Base-by-base conservation (phyloP, 257 asterid species). In the Catharanthus roseus region DNA sequence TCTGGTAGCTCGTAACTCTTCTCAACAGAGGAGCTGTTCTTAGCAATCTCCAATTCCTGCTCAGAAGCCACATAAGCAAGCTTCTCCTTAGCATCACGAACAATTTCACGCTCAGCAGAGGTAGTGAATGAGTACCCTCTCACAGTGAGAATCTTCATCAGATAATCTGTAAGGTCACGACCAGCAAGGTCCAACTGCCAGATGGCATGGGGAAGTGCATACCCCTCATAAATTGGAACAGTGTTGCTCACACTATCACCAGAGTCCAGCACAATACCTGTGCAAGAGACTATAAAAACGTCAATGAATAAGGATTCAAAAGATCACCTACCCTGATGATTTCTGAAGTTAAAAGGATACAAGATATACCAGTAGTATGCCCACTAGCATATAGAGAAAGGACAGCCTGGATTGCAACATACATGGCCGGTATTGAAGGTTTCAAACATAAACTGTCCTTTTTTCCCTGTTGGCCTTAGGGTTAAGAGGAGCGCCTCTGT, bases 311-410 rank as follows among this genome's bases (percentile, higher is more conserved):
- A 24, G 9, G 0, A 47, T 2, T 39, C 18, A 21, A 16, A 49
- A 50, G 15, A 44, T 63, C 62, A 0, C 29, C n/a, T 47, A 54
- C 21, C 21, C 21, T 28, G n/a, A 28, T 54, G 1, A 16, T 10
- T 53, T 28, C 10, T 50, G 39, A 26, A 39, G 42, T 36, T 21
- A 4, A 39, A 28, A 36, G 11, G 9, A 38, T 53, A 15, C 65
- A 42, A 47, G 8, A 71, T 70, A 34, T 55, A 82, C 86, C 86
- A 54, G 86, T 82, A 71, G 86, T 82, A 72, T 84, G 86, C 6
- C 86, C 86, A 77, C 86, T 82, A 51, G 86, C 86, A 58, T 82
- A 82, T 10, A 82, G 19, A n/a, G n/a, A n/a, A n/a, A n/a, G n/a
- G n/a, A n/a, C n/a, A n/a, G n/a, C n/a, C n/a, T n/a, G n/a, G n/a